Base-by-base conservation (phyloP, 345 rosid genomes). In the Ricinus communis region DNA sequence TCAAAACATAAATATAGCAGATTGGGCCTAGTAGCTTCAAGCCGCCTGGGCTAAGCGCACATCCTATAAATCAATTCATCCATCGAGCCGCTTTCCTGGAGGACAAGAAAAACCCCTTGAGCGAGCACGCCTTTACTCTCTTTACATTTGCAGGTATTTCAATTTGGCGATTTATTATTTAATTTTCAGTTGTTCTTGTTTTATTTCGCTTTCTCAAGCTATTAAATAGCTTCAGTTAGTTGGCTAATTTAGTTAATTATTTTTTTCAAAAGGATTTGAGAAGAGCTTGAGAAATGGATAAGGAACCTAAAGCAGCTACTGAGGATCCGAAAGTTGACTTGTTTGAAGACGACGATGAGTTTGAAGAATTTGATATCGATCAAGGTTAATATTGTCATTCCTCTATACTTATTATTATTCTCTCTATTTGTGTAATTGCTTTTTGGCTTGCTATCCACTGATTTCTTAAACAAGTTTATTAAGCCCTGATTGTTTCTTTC, bases 271-370 rank as follows among this genome's bases (percentile, higher is more conserved):
- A n/a, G n/a, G n/a, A n/a, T n/a, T 10, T 22, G 14, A 53, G 21
- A 24, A 1, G 12, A 55, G 60, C 0, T 55, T 25, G 28, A 68
- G 27, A 19, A 54, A 89, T 89, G 93, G 90, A 91, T 49, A 72
- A 82, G 11, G 90, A 89, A 66, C 78, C 82, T n/a, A 87, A 89
- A 66, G 53, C 88, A 22, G 77, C 73, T 40, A 66, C 84, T 7
- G 90, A 84, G 62, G 91, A 84, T 52, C 86, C 85, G 16, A 93
- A 93, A 85, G 76, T 93, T 65, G 97, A 93, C 76, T 63, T 93
- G 76, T 91, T 93, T 74, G 97, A 93, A 51, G 98, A 93, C 53
- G 96, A 93, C 62, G 98, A 93, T 62, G 97, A 93, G 75, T 93
- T 93, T 51, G 98, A 93, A 76, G 97, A 91, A 71, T 89, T 89